Conservation (phyloP, 352 stramenopile species). For the Halophytophthora polymorphica region DNA sequence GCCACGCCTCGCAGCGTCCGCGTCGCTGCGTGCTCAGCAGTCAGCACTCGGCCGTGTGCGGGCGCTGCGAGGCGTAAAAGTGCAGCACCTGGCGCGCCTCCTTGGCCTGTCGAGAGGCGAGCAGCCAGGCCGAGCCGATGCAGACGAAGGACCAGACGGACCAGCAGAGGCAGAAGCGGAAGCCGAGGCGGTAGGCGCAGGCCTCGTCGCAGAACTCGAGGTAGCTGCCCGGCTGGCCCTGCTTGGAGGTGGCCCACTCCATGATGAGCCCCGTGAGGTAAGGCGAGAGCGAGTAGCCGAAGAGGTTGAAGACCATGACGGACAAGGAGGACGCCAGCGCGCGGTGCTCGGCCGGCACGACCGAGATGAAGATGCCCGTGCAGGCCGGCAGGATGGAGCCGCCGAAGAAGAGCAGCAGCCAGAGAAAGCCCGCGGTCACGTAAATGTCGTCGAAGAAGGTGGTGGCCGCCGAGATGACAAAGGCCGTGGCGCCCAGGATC, state of each 20-base stretch:
- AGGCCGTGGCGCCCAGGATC: constrained; percentile 64
- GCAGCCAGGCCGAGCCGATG: constrained; percentile 53
- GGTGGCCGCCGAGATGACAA: constrained; percentile 57
- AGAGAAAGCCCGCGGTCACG: constrained; percentile 69
- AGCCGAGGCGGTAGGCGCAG: constrained; percentile 75
- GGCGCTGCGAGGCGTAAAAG: constrained; percentile 45
- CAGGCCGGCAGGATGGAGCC: constrained; percentile 77
- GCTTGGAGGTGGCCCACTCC: constrained; percentile 71
- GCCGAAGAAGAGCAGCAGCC: constrained; percentile 81
- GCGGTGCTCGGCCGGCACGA: constrained; percentile 68
- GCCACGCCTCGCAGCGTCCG: no score
- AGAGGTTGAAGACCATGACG: constrained; percentile 83
- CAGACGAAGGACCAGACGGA: constrained; percentile 77
- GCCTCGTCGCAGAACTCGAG: constrained; percentile 77
- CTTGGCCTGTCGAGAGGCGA: constrained; percentile 49
- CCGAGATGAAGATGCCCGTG: constrained; percentile 84
- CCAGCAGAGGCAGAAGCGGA: constrained; percentile 82
- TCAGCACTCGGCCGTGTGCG: constrained; percentile 23
- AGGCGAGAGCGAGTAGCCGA: constrained; percentile 74
- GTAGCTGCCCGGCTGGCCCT: constrained; percentile 56
- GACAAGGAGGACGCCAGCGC: constrained; percentile 77
- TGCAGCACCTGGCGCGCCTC: constrained; percentile 54
- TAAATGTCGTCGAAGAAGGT: constrained; percentile 83
- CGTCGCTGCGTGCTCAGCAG: neutral
- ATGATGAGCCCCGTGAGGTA: constrained; percentile 79